Conservation (phyloP, 352 stramenopile species). For the Lagenidium giganteum region DNA sequence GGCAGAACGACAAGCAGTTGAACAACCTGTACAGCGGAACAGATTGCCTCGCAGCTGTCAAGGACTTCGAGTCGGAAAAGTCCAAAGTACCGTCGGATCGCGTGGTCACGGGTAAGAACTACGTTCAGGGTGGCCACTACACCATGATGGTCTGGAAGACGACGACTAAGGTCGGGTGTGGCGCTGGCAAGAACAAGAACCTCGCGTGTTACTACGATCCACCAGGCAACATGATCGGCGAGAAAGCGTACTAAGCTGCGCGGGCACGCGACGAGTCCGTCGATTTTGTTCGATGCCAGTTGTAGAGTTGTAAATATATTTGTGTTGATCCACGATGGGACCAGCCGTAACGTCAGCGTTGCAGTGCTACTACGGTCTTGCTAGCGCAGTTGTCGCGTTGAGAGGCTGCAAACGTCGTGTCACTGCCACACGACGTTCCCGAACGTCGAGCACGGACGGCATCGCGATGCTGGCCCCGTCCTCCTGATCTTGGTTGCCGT, state of each 20-base stretch:
- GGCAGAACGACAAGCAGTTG: constrained; percentile 7
- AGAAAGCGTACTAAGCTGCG: constrained; percentile 7
- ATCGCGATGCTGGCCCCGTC: too few relatives aligned
- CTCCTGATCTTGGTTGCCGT: too few relatives aligned
- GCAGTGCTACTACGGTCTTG: too few relatives aligned
- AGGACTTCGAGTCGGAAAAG: constrained; percentile 7
- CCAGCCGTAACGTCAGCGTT: too few relatives aligned
- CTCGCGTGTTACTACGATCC: constrained; percentile 14
- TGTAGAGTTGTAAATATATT: too few relatives aligned
- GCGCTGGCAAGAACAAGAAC: constrained; percentile 5
- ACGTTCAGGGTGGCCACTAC: constrained; percentile 9
- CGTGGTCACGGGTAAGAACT: constrained; percentile 5
- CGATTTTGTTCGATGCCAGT: too few relatives aligned
- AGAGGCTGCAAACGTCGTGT: too few relatives aligned
- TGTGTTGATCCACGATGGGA: too few relatives aligned
- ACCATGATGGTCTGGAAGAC: constrained; percentile 12
- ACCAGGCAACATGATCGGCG: constrained; percentile 7
- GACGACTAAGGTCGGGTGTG: constrained; percentile 10
- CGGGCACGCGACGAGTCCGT: too few relatives aligned
- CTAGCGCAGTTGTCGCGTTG: too few relatives aligned
- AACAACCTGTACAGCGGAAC: constrained; percentile 17
- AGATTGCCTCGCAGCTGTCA: constrained; percentile 3
- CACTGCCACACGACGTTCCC: too few relatives aligned
- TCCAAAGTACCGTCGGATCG: constrained; percentile 3
- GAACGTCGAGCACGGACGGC: too few relatives aligned